These are phyloP conservation scores for Boletus vinaceobasis DNA, from an alignment of 768 basidiomycete genomes.

Conservation along the genomic window DNA sequence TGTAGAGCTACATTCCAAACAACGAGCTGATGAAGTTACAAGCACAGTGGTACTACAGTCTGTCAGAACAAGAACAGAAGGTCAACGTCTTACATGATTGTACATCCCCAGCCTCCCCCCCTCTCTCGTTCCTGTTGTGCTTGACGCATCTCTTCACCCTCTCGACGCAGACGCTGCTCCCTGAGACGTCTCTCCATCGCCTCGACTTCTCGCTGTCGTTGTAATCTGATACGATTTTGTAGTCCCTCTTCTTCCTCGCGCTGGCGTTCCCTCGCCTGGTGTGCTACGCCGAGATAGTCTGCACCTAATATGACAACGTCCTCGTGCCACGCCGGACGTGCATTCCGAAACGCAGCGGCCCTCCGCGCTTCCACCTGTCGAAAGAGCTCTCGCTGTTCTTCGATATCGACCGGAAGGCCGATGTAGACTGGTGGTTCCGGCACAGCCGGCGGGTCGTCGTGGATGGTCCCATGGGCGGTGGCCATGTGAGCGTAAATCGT, in stretches of 20 bases:
- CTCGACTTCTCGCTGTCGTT: conserved; percentile 2
- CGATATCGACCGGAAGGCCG: conserved; percentile 15
- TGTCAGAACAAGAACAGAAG: not conserved
- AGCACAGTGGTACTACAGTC: not conserved
- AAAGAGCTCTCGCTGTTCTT: conserved; percentile 20
- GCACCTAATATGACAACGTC: not conserved
- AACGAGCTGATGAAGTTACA: not conserved
- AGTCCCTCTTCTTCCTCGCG: not conserved
- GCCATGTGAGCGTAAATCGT: conserved; percentile 41
- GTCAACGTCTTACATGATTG: conserved; percentile 19
- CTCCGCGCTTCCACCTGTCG: conserved; percentile 16
- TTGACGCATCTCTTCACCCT: conserved; percentile 7
- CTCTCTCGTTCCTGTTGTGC: not conserved
- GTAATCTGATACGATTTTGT: not conserved
- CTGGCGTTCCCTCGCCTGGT: not conserved
- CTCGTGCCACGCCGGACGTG: not conserved
- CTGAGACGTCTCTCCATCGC: conserved; percentile 2
- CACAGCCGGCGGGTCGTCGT: conserved; percentile 12
- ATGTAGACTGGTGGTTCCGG: conserved; percentile 7
- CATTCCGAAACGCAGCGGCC: not conserved
- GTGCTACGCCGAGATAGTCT: not conserved
- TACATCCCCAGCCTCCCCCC: conserved; percentile 20
- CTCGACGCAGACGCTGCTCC: not conserved
- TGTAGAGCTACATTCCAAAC: not conserved
- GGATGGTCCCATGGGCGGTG: conserved; percentile 29